Base-by-base conservation (phyloP, 2,329 filamentous ascomycete species). In the Fonsecaea monophora region DNA sequence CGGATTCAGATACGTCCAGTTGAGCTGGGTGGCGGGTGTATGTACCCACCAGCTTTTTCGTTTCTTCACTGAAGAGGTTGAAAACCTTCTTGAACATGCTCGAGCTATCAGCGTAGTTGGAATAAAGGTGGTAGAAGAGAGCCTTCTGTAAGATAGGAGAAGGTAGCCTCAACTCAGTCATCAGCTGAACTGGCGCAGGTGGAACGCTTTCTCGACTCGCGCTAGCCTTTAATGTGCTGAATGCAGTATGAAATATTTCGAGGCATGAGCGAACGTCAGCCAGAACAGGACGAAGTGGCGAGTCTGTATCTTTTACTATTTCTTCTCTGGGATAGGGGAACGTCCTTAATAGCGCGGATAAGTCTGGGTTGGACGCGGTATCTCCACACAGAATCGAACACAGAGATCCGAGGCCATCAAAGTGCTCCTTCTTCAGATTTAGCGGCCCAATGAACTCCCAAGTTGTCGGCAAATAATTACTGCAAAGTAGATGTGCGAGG, bases 401-500 rank as follows among this genome's bases (percentile, higher is more conserved):
- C 25, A 68, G 45, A 34, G 48, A 32, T 18, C 21, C 25, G n/a
- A 66, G 34, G 30, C 66, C 66, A 12, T 21, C 12, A n/a, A 50
- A 12, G 32, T 68, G 66, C 10, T 3, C 25, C 15, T 30, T 8
- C 30, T 8, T 38, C 8, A 65, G 37, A 12, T 37, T 25, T 4
- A 69, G 57, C 21, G 42, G 45, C n/a, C 7, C 21, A 32, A 67
- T 18, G 2, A 61, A 9, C 5, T 34, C 42, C 12, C 42, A 6
- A 13, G 37, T 38, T 1, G 12, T 8, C 32, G 4, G 4, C 30
- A 54, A 58, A 53, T 53, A 64, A 12, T 38, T 18, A 55, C 61
- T 65, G 32, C 40, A 68, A n/a, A 65, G 32, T 7, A 25, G 4
- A 57, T 70, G 68, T 7, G 37, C 74, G 5, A 84, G 80, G 58